These are phyloP conservation scores for Petunia secreta DNA, from an alignment of 257 asterid species.

Conservation along the genomic window DNA sequence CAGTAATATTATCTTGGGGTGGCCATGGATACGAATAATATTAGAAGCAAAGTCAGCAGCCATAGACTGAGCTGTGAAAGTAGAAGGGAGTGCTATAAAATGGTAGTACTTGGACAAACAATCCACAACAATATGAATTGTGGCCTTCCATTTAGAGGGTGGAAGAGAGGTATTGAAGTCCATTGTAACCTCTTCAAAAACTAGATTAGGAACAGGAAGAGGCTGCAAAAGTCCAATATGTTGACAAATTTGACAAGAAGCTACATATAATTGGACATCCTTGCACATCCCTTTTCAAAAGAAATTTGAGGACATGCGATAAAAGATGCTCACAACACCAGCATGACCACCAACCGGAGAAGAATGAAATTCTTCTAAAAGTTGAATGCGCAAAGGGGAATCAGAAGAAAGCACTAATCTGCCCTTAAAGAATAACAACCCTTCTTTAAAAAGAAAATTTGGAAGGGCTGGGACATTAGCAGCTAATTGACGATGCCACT, in stretches of 20 bases:
- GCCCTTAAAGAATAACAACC: not conserved
- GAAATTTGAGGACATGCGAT: not conserved
- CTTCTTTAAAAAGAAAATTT: not conserved
- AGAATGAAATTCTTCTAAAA: not conserved
- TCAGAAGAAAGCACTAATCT: not conserved
- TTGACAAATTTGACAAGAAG: conserved; percentile 1
- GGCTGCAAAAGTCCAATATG: not conserved
- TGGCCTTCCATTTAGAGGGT: not conserved
- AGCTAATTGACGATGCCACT: no score
- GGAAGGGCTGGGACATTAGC: not conserved
- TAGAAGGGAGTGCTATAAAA: not conserved
- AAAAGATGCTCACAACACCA: not conserved
- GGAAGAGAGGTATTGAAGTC: conserved; percentile 3
- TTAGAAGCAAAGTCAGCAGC: not conserved
- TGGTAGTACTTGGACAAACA: not conserved
- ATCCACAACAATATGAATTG: not conserved
- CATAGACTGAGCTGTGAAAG: not conserved
- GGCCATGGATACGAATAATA: conserved; percentile 3
- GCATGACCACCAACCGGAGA: not conserved
- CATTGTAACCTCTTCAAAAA: conserved; percentile 11
- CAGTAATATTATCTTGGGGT: not conserved
- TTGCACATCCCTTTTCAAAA: not conserved
- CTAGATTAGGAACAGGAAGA: not conserved
- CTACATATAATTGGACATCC: not conserved
- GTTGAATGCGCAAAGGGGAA: no score